Evolutionary conservation across 202 grass and related monocot genomes (phyloP), one percentile per base, ranked within the genome.

Genomic region (Carex arenaria): DNA sequence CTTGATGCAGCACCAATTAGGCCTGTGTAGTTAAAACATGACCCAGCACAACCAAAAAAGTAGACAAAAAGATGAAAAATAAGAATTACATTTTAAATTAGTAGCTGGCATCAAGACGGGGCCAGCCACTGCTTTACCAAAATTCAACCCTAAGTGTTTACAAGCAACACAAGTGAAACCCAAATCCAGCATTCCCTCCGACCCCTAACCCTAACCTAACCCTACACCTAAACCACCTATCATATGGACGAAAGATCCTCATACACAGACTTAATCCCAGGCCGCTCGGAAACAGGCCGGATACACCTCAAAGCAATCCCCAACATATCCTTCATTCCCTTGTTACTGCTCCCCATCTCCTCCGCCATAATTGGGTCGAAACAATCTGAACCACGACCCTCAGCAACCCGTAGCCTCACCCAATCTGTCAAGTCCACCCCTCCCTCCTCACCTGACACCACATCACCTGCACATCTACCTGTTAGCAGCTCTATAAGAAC

Each of bases 291-390:
- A 67, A 96, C 84, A 0, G 93, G 88, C 7, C 87, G 78, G 51
- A 99, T 96, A 85, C 96, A 99, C 87, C 96, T 94, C 87, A 99
- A 84, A 0, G 96, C 89, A 72, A 99, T 94, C 71, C 93, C 93
- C 45, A 99, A 68, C 78, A 93, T 79, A 72, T 99, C 91, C 85
- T 98, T 93, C 91, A 94, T 94, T 45, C 93, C 96, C 20, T 96
- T 94, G 68, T 91, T 82, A 23, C 79, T 86, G 40, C 86, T 86
- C 0, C 71, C 89, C 69, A 88, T 90, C 67, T 92, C 89, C 0
- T 84, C 86, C 5, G 81, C 86, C 96, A 99, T 90, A 40, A 84
- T 81, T 3, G 52, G 67, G 55, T 96, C 96, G 2, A 94, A 99
- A 87, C 93, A 95, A 61, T 99, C 93, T 0, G 93, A 93, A 31